Conservation (phyloP, 176 grass and related monocot species). For the Oryza brachyantha region DNA sequence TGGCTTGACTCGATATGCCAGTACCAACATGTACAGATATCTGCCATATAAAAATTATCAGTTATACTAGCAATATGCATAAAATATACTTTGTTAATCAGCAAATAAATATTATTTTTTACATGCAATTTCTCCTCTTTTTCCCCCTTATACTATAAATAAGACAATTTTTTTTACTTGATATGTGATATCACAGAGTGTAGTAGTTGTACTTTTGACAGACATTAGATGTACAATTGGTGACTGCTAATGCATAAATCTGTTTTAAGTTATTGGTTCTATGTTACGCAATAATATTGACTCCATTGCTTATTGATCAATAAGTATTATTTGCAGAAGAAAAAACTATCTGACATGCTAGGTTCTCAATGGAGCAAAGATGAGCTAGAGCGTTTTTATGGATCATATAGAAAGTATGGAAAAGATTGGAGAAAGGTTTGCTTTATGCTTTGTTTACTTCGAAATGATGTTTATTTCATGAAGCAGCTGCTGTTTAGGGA, state of each 20-base stretch:
- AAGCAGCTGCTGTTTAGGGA: background rate
- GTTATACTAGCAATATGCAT: background rate
- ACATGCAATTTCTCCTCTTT: background rate
- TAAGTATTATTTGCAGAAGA: constrained; percentile 63
- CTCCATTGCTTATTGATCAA: constrained; percentile 9
- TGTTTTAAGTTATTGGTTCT: constrained; percentile 21
- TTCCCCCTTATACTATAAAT: background rate
- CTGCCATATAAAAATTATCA: background rate
- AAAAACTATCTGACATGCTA: constrained; percentile 87
- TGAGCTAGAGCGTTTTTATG: constrained; percentile 91
- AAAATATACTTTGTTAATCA: background rate
- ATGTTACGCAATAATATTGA: background rate
- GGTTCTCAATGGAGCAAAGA: constrained; percentile 97
- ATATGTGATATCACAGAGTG: constrained; percentile 7
- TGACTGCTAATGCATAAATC: constrained; percentile 23
- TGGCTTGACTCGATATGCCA: background rate
- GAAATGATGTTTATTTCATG: background rate
- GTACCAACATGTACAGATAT: background rate
- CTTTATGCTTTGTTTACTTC: constrained; percentile 20
- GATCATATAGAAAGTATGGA: constrained; percentile 85
- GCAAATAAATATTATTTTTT: constrained; percentile 16
- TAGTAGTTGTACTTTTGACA: background rate
- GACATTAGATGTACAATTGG: constrained; percentile 18
- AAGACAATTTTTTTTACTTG: constrained; percentile 3
- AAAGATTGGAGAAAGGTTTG: constrained; percentile 98